Evolutionary conservation across 2,329 filamentous ascomycete genomes (phyloP).

Genomic region (Verticillium nonalfalfae): DNA sequence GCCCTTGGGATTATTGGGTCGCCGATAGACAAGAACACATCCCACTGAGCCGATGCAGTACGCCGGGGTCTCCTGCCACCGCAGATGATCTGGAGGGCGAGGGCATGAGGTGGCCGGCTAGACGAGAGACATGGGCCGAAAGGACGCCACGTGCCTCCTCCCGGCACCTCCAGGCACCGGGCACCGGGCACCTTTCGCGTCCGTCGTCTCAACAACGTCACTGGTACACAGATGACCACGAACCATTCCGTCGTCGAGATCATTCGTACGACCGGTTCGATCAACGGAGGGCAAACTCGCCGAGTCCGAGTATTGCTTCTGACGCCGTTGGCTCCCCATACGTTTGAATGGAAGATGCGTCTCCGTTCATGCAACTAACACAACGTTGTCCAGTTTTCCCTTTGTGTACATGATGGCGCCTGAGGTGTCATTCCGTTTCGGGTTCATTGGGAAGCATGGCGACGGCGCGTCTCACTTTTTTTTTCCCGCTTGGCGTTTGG

Average conservation of each 20-base stretch:
- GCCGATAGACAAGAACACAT: constrained; percentile 9
- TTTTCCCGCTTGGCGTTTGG: background rate
- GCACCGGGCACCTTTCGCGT: background rate
- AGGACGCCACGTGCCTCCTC: background rate
- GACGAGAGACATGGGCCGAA: background rate
- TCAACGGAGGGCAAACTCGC: background rate
- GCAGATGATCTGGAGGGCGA: background rate
- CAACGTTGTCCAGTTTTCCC: background rate
- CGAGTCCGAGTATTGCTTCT: background rate
- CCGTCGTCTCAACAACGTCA: background rate
- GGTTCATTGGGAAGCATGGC: background rate
- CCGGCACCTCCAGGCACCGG: background rate
- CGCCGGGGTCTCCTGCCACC: background rate
- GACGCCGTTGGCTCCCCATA: background rate
- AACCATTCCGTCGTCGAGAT: background rate
- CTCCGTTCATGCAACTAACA: too few relatives aligned
- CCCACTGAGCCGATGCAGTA: background rate
- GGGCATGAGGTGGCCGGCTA: background rate
- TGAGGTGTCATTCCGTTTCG: background rate
- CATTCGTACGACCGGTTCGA: background rate
- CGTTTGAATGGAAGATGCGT: background rate
- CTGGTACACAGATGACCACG: background rate
- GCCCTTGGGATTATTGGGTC: constrained; percentile 10
- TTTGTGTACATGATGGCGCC: background rate
- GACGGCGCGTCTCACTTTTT: background rate